A percentile compares a stretch with the other conserved stretches of the same genome.
phyloP scores from a whole-genome alignment of 2,329 filamentous ascomycete species.

The Pleurostoma richardsiae region DNA sequence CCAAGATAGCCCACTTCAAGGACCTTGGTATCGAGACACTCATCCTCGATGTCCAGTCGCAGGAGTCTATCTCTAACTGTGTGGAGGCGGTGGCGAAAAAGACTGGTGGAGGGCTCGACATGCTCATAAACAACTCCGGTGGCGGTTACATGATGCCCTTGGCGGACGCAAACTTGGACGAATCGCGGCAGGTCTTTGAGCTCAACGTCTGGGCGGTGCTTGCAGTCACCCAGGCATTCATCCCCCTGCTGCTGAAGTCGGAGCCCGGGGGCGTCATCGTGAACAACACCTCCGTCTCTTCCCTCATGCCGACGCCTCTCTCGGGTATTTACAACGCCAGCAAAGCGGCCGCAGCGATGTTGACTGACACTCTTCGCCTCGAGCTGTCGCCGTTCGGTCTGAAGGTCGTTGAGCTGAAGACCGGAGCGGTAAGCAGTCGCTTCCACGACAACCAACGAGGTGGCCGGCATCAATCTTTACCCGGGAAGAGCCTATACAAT shows the following conservation, averaged over 20 bases:
- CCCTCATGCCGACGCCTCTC: slow-evolving; percentile 27
- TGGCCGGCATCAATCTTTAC: background rate
- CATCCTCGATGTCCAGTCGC: slow-evolving; percentile 32
- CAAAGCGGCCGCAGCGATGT: slow-evolving; percentile 33
- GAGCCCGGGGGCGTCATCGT: slow-evolving; percentile 22
- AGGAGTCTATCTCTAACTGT: slow-evolving; percentile 22
- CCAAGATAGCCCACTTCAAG: slow-evolving; percentile 23
- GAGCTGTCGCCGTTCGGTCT: slow-evolving; percentile 30
- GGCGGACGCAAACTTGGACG: slow-evolving; percentile 22
- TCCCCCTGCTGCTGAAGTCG: slow-evolving; percentile 26
- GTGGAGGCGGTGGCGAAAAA: slow-evolving; percentile 22
- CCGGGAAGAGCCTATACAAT: background rate
- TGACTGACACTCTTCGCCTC: slow-evolving; percentile 32
- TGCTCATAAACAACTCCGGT: slow-evolving; percentile 39
- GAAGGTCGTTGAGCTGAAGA: slow-evolving; percentile 25
- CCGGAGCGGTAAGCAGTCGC: slow-evolving; percentile 23
- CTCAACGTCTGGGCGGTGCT: slow-evolving; percentile 32
- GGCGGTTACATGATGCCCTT: slow-evolving; percentile 22
- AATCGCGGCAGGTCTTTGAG: slow-evolving; percentile 25
- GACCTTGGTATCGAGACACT: slow-evolving; percentile 29
- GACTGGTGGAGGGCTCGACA: slow-evolving; percentile 31
- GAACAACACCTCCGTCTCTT: slow-evolving; percentile 29
- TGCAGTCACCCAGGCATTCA: slow-evolving; percentile 30
- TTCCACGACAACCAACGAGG: slow-evolving; percentile 13
- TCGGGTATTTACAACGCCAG: slow-evolving; percentile 33